Evolutionary conservation across 208 protist genomes (phyloP), one percentile per base, ranked within the genome.

Genomic region (Acanthamoeba triangularis): DNA sequence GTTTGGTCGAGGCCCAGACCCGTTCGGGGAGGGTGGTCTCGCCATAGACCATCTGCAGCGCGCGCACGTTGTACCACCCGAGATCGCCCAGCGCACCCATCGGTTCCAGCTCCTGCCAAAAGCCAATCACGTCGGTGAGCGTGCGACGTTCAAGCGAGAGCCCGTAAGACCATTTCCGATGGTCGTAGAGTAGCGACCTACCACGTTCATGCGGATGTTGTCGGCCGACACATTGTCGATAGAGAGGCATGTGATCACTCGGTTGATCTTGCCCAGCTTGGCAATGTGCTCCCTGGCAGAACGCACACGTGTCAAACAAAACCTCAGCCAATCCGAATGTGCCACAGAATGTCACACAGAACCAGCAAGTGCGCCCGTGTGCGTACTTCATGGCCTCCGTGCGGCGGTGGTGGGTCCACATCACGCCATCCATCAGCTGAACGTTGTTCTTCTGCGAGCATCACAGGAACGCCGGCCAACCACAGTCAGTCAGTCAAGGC

Each of bases 361-460:
- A 30, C 65, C 25, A 28, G 1, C 30, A 10, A 74, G 30, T n/a
- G 37, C 16, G 52, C 52, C 3, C 4, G 65, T 23, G 65, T 74
- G 65, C 37, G n/a, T 82, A 82, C 74, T 82, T 82, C 74, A 82
- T 82, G 37, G 10, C 6, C 25, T 41, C 37, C 8, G 74, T 49
- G 74, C 74, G 74, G 74, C 33, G 33, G 41, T 82, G 74, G 74
- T 82, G 74, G 14, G 74, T 82, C 74, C 74, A 82, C 74, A 82
- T 82, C 8, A 90, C 82, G 33, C 82, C 82, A 33, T 90, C 82
- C 82, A 90, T 90, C n/a, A 90, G 54, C 54, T 90, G 82, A 4
- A 90, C 82, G 82, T 33, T 65, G 54, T 90, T 90, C 63, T 72
- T n/a, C 63, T 72, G 63, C n/a, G 52, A 18, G 11, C 52, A 56